A percentile compares a stretch with the other conserved stretches of the same genome.
phyloP scores from a whole-genome alignment of 1,139 yeast genomes.

The Yamadazyma epiphylla region DNA sequence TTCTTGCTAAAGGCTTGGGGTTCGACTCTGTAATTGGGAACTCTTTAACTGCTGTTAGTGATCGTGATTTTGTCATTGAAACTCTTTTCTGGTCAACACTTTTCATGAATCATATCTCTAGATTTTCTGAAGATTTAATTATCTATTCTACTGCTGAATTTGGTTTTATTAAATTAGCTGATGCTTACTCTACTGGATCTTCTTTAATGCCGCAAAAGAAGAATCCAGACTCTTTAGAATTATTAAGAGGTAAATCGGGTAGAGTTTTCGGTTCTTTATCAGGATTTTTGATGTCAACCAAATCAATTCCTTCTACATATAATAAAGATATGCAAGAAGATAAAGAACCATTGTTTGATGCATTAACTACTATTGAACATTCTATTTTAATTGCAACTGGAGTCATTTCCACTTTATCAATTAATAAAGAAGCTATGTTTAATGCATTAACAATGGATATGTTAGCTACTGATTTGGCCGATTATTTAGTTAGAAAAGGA shows the following conservation, averaged over 20 bases:
- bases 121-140: constrained; percentile 91
- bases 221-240: constrained; percentile 93
- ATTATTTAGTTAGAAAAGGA: constrained; percentile 93
- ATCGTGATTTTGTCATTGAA: constrained; percentile 96
- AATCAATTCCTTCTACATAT: constrained; percentile 95
- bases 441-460: constrained; percentile 95
- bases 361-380: constrained; percentile 86
- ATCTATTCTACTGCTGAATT: constrained; percentile 97
- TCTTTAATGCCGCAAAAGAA: constrained; percentile 99
- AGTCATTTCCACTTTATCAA: constrained; percentile 78
- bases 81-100: constrained; percentile 96
- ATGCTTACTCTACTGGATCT: constrained; percentile 97
- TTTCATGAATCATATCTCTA: constrained; percentile 90
- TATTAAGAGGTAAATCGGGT: constrained; percentile 94
- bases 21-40: constrained; percentile 88
- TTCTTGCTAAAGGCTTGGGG: constrained; percentile 71
- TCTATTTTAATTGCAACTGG: constrained; percentile 94
- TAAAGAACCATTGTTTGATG: constrained; percentile 94
- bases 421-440: constrained; percentile 72
- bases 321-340: constrained; percentile 99
- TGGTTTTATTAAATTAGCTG: constrained; percentile 89
- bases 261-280: constrained; percentile 93
- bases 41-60: constrained; percentile 91
- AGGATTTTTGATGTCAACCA: constrained; percentile 93
- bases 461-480: constrained; percentile 98